These are phyloP conservation scores for Macaranga tanarius DNA, from an alignment of 441 rosid species.

Conservation along the genomic window DNA sequence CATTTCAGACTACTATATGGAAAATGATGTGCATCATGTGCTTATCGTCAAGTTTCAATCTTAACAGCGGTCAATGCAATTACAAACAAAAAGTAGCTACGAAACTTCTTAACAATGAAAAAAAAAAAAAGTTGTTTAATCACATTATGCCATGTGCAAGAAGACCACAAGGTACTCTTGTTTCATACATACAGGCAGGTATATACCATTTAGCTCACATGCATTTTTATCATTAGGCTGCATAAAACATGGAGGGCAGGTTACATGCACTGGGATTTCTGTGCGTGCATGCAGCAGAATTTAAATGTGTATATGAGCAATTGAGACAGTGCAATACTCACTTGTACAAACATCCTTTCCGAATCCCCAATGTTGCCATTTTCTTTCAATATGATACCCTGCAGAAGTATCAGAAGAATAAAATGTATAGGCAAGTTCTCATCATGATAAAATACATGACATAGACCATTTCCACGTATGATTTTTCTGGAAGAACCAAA, in stretches of 20 bases:
- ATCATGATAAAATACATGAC: background rate
- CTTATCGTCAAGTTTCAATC: background rate
- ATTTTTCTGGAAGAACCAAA: background rate
- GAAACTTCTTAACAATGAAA: background rate
- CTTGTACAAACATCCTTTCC: conserved; percentile 98
- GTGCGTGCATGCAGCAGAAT: background rate
- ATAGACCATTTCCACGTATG: background rate
- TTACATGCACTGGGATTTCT: too few relatives aligned
- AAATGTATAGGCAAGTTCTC: background rate
- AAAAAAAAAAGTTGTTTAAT: background rate
- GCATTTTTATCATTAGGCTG: background rate
- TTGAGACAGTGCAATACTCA: conserved; percentile 30
- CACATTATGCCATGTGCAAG: background rate
- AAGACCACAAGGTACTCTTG: background rate
- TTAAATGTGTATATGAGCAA: background rate
- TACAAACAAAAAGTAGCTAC: background rate
- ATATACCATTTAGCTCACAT: background rate
- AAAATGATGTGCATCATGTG: background rate
- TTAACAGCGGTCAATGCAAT: background rate
- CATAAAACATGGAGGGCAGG: background rate
- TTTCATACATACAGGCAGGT: background rate
- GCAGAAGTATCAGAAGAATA: conserved; percentile 30
- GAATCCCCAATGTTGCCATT: conserved; percentile 82
- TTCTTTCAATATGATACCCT: conserved; percentile 91
- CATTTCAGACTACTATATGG: background rate